Evolutionary conservation across 352 stramenopile genomes (phyloP), one percentile per base, ranked within the genome.

Genomic region (Pythium guiyangense): DNA sequence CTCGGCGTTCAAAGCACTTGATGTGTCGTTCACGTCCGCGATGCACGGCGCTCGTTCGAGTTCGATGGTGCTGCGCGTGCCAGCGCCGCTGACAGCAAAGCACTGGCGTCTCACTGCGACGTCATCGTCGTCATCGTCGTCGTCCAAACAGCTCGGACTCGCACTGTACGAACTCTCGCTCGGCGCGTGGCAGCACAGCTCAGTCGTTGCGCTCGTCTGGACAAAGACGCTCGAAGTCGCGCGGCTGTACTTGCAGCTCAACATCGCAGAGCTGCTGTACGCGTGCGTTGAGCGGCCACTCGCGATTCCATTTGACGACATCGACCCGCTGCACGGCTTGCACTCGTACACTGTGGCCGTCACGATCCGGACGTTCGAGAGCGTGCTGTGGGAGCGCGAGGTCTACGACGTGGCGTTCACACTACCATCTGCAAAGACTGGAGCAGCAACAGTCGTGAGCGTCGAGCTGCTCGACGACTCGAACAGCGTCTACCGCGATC

Each of bases 151-250:
- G 11, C 57, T 86, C 17, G 75, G 71, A 0, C 54, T 88, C 22
- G 69, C 73, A 18, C 52, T 88, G 25, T 88, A 88, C 50, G 74
- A 79, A 40, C 9, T 86, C 6, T 25, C 70, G 15, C 40, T 88
- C 1, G 74, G 63, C 2, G 59, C 65, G 34, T 82, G 60, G 70
- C 20, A 52, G 26, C 46, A 66, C 17, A 86, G 78, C 49, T 73
- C 73, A 3, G 45, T 88, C 20, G 25, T 83, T 15, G 74, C 61
- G n/a, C 62, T 88, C 9, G 78, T 80, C 20, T 88, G 75, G 74
- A 64, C 64, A 2, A 52, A 74, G 48, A 70, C 47, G 0, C 51
- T 67, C 5, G 69, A 88, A 44, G 49, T 88, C n/a, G 58, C 69
- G 20, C 57, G 62, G 40, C 50, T 86, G 6, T 81, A 74, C 39